These are phyloP conservation scores for Lactifluus subvellereus DNA, from an alignment of 768 basidiomycete genomes.

Conservation along the genomic window DNA sequence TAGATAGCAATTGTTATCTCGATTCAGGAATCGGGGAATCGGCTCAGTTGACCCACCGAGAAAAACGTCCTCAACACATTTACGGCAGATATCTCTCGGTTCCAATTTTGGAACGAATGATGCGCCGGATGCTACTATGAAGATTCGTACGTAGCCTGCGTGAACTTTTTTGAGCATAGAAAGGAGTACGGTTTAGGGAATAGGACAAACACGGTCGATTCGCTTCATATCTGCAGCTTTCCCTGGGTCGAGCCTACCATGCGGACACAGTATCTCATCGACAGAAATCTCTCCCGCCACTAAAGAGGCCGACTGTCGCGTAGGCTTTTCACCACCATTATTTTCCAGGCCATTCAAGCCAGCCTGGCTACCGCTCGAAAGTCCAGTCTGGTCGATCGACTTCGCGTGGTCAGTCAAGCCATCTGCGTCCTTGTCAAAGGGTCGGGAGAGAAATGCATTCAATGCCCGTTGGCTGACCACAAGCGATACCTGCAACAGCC, in stretches of 20 bases:
- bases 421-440: not conserved
- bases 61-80: constrained; percentile 55
- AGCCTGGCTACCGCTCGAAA: not conserved
- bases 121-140: constrained; percentile 34
- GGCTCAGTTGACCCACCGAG: constrained; percentile 38
- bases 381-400: not conserved
- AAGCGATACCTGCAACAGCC: constrained; percentile 42
- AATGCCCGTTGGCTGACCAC: constrained; percentile 58
- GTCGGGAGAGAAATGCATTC: constrained; percentile 36
- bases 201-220: constrained; percentile 45
- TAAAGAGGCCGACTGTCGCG: not conserved
- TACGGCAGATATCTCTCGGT: constrained; percentile 50
- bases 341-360: constrained; percentile 1
- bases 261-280: constrained; percentile 53
- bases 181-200: not conserved
- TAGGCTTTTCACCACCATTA: not conserved
- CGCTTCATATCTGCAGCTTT: constrained; percentile 63
- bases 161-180: not conserved
- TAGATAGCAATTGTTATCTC: constrained; percentile 28
- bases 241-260: constrained; percentile 55
- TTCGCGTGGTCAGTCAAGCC: not conserved
- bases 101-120: constrained; percentile 44
- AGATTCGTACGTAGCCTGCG: constrained; percentile 42
- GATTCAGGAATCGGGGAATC: constrained; percentile 1
- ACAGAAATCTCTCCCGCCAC: constrained; percentile 40